These are phyloP conservation scores for Malbranchea cinnamomea DNA, from an alignment of 2,329 filamentous ascomycete genomes.

Conservation along the genomic window DNA sequence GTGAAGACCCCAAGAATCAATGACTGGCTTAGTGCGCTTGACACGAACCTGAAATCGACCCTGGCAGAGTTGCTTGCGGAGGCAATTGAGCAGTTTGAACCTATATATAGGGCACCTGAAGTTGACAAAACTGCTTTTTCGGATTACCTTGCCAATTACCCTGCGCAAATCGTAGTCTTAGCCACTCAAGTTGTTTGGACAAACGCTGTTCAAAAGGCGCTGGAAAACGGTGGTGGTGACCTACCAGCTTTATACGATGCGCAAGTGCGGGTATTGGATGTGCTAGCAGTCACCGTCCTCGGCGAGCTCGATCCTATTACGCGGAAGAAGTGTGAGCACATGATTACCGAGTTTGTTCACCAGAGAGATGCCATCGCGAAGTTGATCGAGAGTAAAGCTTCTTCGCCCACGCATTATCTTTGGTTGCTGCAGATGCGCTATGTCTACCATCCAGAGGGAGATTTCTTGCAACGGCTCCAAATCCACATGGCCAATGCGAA, in stretches of 20 bases:
- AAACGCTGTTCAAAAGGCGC: slow-evolving; percentile 61
- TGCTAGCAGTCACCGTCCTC: slow-evolving; percentile 78
- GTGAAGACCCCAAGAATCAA: slow-evolving; percentile 94
- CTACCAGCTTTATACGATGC: slow-evolving; percentile 61
- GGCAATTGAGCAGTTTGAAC: slow-evolving; percentile 66
- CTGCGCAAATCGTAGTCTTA: slow-evolving; percentile 88
- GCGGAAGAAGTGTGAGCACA: slow-evolving; percentile 92
- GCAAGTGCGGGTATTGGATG: slow-evolving; percentile 68
- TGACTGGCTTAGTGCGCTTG: slow-evolving; percentile 90
- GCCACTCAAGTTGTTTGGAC: slow-evolving; percentile 94
- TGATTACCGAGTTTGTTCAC: slow-evolving; percentile 98
- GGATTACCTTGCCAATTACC: slow-evolving; percentile 69
- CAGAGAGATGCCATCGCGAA: slow-evolving; percentile 89
- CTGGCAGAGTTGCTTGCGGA: slow-evolving; percentile 81
- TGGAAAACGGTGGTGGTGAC: slow-evolving; percentile 55
- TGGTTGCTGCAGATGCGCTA: slow-evolving; percentile 98
- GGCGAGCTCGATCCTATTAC: slow-evolving; percentile 75
- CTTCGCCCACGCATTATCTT: slow-evolving; percentile 62
- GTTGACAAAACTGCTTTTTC: slow-evolving; percentile 59
- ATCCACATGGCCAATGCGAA: slow-evolving; percentile 96
- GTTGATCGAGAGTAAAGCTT: slow-evolving; percentile 61
- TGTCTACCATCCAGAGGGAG: slow-evolving; percentile 68
- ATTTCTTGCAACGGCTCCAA: slow-evolving; percentile 64
- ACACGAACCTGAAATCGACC: slow-evolving; percentile 85
- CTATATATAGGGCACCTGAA: slow-evolving; percentile 56